Evolutionary conservation across 169 alveolate genomes (phyloP).

Genomic region (Perkinsus chesapeaki): DNA sequence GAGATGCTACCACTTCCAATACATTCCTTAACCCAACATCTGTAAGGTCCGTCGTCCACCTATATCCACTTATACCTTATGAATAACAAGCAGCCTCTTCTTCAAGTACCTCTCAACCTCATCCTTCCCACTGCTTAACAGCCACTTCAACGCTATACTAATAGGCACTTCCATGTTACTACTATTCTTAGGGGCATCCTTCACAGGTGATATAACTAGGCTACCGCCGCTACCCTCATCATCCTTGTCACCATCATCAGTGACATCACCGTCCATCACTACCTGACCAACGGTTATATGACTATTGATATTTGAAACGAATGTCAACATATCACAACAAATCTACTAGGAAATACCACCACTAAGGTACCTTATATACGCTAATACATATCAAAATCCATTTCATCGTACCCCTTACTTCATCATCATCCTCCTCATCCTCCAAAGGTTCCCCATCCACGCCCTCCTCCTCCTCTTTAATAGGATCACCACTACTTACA

Average conservation of each 20-base stretch:
- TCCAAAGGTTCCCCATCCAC: neutral
- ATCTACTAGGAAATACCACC: too few relatives aligned
- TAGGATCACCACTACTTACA: neutral
- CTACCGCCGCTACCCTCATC: neutral
- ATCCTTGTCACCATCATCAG: neutral
- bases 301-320: too few relatives aligned
- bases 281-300: too few relatives aligned
- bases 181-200: neutral
- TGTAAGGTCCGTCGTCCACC: neutral
- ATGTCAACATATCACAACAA: too few relatives aligned
- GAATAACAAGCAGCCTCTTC: neutral
- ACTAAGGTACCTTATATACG: too few relatives aligned
- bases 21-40: neutral
- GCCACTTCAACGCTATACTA: neutral
- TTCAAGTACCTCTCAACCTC: neutral
- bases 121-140: neutral
- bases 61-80: neutral
- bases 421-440: neutral
- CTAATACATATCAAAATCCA: too few relatives aligned
- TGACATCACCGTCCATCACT: too few relatives aligned
- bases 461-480: neutral
- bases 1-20: neutral
- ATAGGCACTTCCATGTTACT: neutral
- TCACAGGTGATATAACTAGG: neutral
- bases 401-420: neutral